These are phyloP conservation scores for Daldinia eschscholtzii DNA, from an alignment of 2,329 filamentous ascomycete species.

Conservation along the genomic window DNA sequence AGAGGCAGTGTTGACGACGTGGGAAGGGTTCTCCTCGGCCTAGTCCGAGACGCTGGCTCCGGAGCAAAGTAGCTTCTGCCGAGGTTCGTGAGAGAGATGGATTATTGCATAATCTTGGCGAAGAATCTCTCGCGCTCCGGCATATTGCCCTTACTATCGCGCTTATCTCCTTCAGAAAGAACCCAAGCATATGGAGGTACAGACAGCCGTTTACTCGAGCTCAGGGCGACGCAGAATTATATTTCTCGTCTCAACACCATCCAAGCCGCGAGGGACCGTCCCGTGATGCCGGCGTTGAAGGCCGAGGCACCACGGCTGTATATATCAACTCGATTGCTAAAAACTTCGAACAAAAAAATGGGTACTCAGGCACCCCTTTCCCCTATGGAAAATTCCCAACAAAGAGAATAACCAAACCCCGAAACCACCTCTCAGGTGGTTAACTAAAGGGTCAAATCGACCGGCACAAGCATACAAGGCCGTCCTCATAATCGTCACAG, in stretches of 20 bases:
- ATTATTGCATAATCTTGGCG: conserved; percentile 24
- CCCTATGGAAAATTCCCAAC: conserved; percentile 21
- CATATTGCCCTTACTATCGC: conserved; percentile 66
- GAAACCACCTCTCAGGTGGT: conserved; percentile 11
- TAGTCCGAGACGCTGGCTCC: conserved; percentile 69
- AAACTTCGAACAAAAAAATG: conserved; percentile 40
- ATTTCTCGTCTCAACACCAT: conserved; percentile 5
- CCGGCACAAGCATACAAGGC: conserved; percentile 19
- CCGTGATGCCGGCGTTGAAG: conserved; percentile 41
- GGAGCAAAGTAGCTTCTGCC: conserved; percentile 66
- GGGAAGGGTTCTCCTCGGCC: conserved; percentile 62
- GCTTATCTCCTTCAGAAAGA: conserved; percentile 70
- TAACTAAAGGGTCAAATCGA: conserved; percentile 24
- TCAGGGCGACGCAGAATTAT: conserved; percentile 2
- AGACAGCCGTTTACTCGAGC: conserved; percentile 27
- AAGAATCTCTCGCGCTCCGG: conserved; percentile 45
- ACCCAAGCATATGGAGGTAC: conserved; percentile 55
- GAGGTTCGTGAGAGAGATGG: conserved; percentile 40
- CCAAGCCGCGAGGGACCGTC: conserved; percentile 31
- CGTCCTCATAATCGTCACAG: conserved; percentile 22
- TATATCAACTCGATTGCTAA: conserved; percentile 46
- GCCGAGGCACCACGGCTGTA: conserved; percentile 44
- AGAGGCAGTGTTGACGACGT: conserved; percentile 49
- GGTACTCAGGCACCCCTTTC: conserved; percentile 35
- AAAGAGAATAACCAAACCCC: conserved; percentile 37